Evolutionary conservation across 2,329 filamentous ascomycete species (phyloP), one percentile per base, ranked within the genome.

Genomic region (Colletotrichum sp.): DNA sequence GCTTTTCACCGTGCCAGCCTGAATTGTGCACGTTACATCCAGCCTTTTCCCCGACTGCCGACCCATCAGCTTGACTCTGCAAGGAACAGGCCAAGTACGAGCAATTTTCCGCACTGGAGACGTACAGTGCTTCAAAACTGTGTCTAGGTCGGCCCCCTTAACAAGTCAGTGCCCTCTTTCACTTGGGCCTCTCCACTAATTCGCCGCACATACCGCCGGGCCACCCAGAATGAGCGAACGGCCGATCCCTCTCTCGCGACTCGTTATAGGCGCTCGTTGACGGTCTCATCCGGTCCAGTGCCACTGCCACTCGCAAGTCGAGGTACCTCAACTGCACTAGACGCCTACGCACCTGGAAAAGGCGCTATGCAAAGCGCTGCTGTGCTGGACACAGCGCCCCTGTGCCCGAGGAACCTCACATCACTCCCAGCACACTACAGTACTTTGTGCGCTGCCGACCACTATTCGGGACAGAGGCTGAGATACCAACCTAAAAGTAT

Each of bases 131-230:
- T 2, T 16, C 12, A 15, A 25, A 3, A 29, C 49, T 25, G 68
- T 65, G 29, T 49, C 16, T 27, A 69, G 19, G 39, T 15, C 15
- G 29, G 32, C 19, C 29, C 64, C 65, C 64, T 34, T 22, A 52
- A 67, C 36, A 57, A 72, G 62, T 64, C 63, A 67, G 65, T 69
- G 44, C 64, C 64, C 65, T 75, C 65, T 49, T n/a, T 77, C 61
- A 72, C 77, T 63, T 72, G 71, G 73, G 52, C 76, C 80, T 82
- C 88, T 86, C 89, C 89, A 91, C 89, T 89, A 89, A 90, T 90
- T 87, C 84, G 88, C 89, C 89, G 89, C 88, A 85, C 83, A 90
- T 88, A 89, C 83, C 87, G 89, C 89, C 89, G 89, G 85, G 82
- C 83, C 83, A 84, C 84, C 83, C 85, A 81, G 78, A 78, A 69